These are phyloP conservation scores for Mesostigma viride DNA, from an alignment of 139 green algal genomes.

Conservation along the genomic window DNA sequence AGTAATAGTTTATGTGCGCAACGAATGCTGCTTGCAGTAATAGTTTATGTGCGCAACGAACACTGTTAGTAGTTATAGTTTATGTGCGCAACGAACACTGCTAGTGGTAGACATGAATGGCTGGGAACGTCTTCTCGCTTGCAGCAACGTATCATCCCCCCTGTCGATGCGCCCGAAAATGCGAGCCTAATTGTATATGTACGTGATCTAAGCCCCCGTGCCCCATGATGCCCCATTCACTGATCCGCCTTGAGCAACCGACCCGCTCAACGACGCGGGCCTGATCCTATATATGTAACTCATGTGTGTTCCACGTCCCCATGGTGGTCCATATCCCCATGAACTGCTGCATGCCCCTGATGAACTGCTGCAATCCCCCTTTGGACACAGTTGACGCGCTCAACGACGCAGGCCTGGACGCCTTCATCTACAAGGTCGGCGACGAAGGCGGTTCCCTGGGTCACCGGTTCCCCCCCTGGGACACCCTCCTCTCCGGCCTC, in stretches of 20 bases:
- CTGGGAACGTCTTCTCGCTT: too few species aligned
- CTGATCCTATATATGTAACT: background rate
- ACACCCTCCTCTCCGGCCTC: constrained; percentile 28
- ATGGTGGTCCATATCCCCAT: background rate
- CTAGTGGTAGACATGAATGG: too few species aligned
- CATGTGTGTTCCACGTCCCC: background rate
- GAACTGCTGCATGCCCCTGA: too few species aligned
- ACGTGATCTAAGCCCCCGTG: too few species aligned
- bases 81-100: too few species aligned
- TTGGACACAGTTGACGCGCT: constrained; percentile 39
- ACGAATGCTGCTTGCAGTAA: too few species aligned
- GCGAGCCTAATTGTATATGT: too few species aligned
- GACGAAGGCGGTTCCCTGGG: background rate
- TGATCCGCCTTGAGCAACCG: background rate
- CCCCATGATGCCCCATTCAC: background rate
- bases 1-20: too few species aligned
- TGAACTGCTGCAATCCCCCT: background rate
- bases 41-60: too few species aligned
- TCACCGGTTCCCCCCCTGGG: constrained; percentile 20
- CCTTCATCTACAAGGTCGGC: constrained; percentile 29
- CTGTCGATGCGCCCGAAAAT: too few species aligned
- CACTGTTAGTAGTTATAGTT: too few species aligned
- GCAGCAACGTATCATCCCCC: too few species aligned
- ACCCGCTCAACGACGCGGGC: background rate
- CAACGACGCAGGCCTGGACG: constrained; percentile 49